A percentile compares a stretch with the other conserved stretches of the same genome.
Evolutionary conservation across 1,139 yeast genomes (phyloP).

Genomic region (Candida gigantensis): DNA sequence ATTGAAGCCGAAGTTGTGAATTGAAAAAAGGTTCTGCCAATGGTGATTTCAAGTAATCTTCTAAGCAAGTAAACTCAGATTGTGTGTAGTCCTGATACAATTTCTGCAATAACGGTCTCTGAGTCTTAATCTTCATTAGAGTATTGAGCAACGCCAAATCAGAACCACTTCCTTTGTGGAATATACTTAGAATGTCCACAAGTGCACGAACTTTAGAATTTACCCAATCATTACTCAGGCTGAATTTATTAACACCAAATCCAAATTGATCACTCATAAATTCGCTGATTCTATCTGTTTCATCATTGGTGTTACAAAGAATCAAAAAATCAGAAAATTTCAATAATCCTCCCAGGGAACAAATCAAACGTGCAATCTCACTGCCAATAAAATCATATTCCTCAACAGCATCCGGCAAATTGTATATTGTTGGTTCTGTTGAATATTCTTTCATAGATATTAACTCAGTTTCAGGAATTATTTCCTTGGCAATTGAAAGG

Average conservation of each 20-base stretch:
- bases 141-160: slow-evolving; percentile 36
- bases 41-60: slow-evolving; percentile 16
- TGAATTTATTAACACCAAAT: slow-evolving; percentile 43
- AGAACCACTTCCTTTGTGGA: slow-evolving; percentile 31
- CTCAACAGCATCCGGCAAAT: slow-evolving; percentile 26
- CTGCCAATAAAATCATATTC: slow-evolving; percentile 29
- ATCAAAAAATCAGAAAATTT: slow-evolving; percentile 56
- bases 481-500: slow-evolving; percentile 38
- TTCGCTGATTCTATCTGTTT: slow-evolving; percentile 45
- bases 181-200: slow-evolving; percentile 50
- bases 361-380: slow-evolving; percentile 9
- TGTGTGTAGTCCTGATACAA: slow-evolving; percentile 3
- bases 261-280: slow-evolving; percentile 41
- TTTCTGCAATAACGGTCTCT: slow-evolving; percentile 2
- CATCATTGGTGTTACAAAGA: slow-evolving; percentile 55
- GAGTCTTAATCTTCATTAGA: slow-evolving; percentile 21
- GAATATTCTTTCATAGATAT: slow-evolving; percentile 23
- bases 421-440: slow-evolving; percentile 33
- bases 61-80: slow-evolving; percentile 15
- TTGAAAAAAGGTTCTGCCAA: slow-evolving; percentile 3
- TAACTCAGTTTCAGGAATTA: slow-evolving; percentile 15
- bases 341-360: slow-evolving; percentile 44
- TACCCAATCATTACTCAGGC: slow-evolving; percentile 56
- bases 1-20: not conserved
- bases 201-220: slow-evolving; percentile 50